These are phyloP conservation scores for Intubia oerlemansii DNA, from an alignment of 2,329 filamentous ascomycete species.

Conservation along the genomic window DNA sequence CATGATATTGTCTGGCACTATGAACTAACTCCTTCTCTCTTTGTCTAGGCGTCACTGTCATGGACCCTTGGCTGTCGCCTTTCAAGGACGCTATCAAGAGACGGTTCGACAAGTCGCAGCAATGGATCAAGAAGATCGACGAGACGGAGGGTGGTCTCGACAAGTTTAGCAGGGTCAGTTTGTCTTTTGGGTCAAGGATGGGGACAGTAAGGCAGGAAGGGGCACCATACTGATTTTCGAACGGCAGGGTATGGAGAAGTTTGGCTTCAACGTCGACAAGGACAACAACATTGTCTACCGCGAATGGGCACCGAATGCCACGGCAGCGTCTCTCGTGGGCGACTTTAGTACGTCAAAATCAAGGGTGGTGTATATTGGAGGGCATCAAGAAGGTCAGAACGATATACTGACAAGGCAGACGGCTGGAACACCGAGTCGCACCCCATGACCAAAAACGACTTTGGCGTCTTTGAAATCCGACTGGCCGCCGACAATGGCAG, in stretches of 20 bases:
- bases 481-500: conserved; percentile 52
- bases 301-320: conserved; percentile 90
- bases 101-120: conserved; percentile 57
- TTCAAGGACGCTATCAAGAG: conserved; percentile 59
- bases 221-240: background rate
- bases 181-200: background rate
- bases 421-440: conserved; percentile 69
- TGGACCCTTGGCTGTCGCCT: conserved; percentile 79
- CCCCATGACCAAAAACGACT: conserved; percentile 70
- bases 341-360: conserved; percentile 59
- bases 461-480: conserved; percentile 69
- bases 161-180: conserved; percentile 62
- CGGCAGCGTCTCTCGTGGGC: conserved; percentile 67
- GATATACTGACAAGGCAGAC: conserved; percentile 29
- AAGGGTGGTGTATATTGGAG: too few species aligned
- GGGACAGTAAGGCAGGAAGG: background rate
- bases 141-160: conserved; percentile 73
- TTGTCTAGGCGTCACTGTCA: conserved; percentile 50
- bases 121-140: conserved; percentile 73
- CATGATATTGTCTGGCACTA: too few species aligned
- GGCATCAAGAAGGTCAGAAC: too few species aligned
- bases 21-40: background rate
- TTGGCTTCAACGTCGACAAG: conserved; percentile 61
- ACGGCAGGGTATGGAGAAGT: conserved; percentile 69
- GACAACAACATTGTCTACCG: conserved; percentile 78